These are phyloP conservation scores for Trametes pubescens DNA, from an alignment of 1,284 basidiomycete species.

Conservation along the genomic window DNA sequence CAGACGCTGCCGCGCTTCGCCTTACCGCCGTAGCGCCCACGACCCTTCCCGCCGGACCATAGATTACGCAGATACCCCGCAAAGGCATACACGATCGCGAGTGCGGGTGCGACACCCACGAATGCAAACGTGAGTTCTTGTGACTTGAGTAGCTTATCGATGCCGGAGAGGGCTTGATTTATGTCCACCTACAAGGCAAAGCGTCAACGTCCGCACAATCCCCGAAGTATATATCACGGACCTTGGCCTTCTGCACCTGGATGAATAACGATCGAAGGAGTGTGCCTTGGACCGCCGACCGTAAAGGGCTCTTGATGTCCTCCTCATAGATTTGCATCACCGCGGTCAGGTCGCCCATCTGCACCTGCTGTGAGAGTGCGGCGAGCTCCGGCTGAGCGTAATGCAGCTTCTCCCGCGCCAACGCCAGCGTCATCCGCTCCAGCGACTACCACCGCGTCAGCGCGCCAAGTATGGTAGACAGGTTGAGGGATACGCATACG, in stretches of 20 bases:
- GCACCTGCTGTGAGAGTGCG: conserved; percentile 71
- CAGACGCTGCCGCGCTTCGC: conserved; percentile 59
- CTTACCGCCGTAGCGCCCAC: conserved; percentile 61
- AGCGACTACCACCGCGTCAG: conserved; percentile 67
- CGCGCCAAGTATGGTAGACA: background rate
- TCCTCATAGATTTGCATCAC: conserved; percentile 92
- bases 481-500: conserved; percentile 35
- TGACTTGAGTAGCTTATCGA: conserved; percentile 93
- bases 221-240: conserved; percentile 42
- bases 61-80: conserved; percentile 61
- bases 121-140: conserved; percentile 98
- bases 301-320: conserved; percentile 89
- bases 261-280: conserved; percentile 90
- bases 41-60: conserved; percentile 57
- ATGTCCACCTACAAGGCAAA: conserved; percentile 80
- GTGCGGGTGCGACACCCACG: conserved; percentile 92
- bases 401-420: conserved; percentile 83
- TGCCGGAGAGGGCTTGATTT: conserved; percentile 84
- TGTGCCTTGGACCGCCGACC: conserved; percentile 83
- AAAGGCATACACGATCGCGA: conserved; percentile 82
- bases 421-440: conserved; percentile 90
- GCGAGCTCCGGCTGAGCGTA: conserved; percentile 71
- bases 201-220: conserved; percentile 8
- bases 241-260: conserved; percentile 97
- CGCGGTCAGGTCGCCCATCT: conserved; percentile 86